Evolutionary conservation across 495 filamentous ascomycete genomes (phyloP).

Genomic region (Aspergillus indologenus): DNA sequence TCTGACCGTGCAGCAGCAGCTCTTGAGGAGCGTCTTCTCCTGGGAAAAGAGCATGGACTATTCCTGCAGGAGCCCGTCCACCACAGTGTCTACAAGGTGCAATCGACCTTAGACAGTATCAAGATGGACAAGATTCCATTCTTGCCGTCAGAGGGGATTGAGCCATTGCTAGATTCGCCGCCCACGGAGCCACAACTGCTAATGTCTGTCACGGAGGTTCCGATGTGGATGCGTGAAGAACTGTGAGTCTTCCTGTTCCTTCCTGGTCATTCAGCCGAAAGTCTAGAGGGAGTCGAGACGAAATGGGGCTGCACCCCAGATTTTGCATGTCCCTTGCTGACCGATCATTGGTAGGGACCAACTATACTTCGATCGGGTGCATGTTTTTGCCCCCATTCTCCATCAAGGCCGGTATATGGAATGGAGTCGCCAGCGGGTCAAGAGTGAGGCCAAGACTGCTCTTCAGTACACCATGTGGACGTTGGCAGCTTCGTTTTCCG

Average conservation of each 20-base stretch:
- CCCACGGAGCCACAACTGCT: neutral
- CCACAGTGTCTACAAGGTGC: too few relatives aligned
- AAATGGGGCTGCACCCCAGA: too few relatives aligned
- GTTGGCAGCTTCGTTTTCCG: conserved; percentile 25
- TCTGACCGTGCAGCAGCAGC: neutral
- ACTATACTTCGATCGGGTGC: conserved; percentile 35
- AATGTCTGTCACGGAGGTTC: neutral
- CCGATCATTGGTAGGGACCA: conserved; percentile 24
- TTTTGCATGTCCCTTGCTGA: too few relatives aligned
- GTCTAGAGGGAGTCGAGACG: neutral
- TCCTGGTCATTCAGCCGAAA: neutral
- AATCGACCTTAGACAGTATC: neutral
- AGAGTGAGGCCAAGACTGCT: conserved; percentile 14
- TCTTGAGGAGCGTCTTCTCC: neutral
- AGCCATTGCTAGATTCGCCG: neutral
- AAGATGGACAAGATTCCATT: neutral
- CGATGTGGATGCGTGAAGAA: conserved; percentile 22
- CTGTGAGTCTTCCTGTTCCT: conserved; percentile 24
- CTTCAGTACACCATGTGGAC: conserved; percentile 37
- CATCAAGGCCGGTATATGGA: conserved; percentile 25
- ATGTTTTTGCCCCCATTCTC: conserved; percentile 28
- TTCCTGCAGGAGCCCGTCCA: too few relatives aligned
- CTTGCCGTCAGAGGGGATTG: neutral
- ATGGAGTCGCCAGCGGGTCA: conserved; percentile 15
- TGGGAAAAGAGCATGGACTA: too few relatives aligned